phyloP scores from a whole-genome alignment of 257 asterid species.

The Solanum peruvianum region DNA sequence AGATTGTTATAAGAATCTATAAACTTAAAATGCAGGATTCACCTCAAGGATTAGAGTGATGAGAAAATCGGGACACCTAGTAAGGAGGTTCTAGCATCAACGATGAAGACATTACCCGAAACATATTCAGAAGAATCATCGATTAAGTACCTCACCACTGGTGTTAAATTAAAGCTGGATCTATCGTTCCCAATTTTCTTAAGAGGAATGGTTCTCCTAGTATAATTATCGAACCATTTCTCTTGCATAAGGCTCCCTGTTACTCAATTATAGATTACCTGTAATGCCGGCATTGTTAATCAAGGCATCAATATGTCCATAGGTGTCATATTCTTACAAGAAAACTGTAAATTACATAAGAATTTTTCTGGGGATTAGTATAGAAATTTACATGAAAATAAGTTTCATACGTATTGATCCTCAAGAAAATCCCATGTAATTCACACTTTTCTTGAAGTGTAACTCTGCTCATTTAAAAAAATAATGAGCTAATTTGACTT shows the following conservation, averaged over 20 bases:
- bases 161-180: conserved; percentile 21
- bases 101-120: conserved; percentile 2
- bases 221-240: conserved; percentile 12
- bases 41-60: not conserved
- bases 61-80: conserved; percentile 29
- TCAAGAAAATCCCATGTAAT: too few relatives aligned
- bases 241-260: conserved; percentile 10
- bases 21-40: too few relatives aligned
- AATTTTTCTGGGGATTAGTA: too few relatives aligned
- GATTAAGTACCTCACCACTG: conserved; percentile 18
- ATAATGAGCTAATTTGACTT: too few relatives aligned
- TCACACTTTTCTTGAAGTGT: too few relatives aligned
- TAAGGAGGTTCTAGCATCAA: conserved; percentile 25
- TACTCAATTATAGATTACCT: not conserved
- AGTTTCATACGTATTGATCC: too few relatives aligned
- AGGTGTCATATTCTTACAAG: not conserved
- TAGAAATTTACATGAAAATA: too few relatives aligned
- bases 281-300: not conserved
- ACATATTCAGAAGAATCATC: conserved; percentile 18
- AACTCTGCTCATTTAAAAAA: too few relatives aligned
- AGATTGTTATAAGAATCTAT: too few relatives aligned
- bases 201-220: conserved; percentile 6
- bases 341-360: too few relatives aligned
- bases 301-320: not conserved
- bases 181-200: conserved; percentile 1